A percentile compares a stretch with the other conserved stretches of the same genome.
Conservation (phyloP, 345 rosid genomes). For the Heritiera littoralis region DNA sequence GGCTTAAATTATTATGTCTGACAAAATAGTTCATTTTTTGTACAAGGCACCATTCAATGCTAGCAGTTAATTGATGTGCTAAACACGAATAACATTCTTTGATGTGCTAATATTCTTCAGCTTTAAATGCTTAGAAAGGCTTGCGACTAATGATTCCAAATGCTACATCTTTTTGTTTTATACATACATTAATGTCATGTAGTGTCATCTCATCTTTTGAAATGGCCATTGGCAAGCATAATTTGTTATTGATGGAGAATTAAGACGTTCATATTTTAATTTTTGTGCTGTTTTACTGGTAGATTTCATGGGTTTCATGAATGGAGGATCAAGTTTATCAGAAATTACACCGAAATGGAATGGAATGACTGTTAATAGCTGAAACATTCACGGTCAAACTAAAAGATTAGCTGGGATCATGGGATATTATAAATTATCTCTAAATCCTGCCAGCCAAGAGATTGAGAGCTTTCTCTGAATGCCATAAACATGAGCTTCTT, state of each 20-base stretch:
- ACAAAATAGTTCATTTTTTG: no score
- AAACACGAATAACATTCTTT: background rate
- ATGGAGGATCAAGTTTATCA: background rate
- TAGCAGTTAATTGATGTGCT: background rate
- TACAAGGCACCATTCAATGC: background rate
- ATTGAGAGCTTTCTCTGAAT: constrained; percentile 66
- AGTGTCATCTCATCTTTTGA: background rate
- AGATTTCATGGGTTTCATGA: background rate
- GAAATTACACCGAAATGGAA: background rate
- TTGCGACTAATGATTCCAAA: background rate
- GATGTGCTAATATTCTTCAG: background rate
- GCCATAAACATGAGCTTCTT: constrained; percentile 79
- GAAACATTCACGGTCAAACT: constrained; percentile 30
- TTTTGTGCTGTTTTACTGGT: background rate
- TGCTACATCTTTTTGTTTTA: background rate
- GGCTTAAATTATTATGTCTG: background rate
- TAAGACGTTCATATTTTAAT: background rate
- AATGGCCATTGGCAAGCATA: background rate
- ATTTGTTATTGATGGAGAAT: background rate
- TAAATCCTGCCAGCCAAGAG: constrained; percentile 57
- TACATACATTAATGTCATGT: background rate
- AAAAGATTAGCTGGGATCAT: constrained; percentile 46
- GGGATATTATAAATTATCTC: constrained; percentile 53
- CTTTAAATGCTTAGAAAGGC: background rate
- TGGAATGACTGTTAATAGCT: constrained; percentile 20